Base-by-base conservation (phyloP, 2,329 filamentous ascomycete species). In the Aspergillus pseudotamarii region DNA sequence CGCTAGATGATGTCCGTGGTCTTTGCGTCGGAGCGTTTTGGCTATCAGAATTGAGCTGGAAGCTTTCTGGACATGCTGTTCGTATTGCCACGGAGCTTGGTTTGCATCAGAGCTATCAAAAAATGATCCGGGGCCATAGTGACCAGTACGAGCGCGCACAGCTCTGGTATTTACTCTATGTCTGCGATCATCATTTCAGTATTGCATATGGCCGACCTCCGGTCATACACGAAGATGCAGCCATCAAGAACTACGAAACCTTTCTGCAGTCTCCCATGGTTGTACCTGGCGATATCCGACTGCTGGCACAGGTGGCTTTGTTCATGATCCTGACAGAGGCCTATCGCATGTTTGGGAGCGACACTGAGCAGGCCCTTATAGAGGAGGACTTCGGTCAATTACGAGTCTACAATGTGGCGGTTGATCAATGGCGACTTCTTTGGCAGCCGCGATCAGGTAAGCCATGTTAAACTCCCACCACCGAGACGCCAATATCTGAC, bases 141-240 rank as follows among this genome's bases (percentile, higher is more conserved):
- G 80, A 85, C 65, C 80, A 85, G 59, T 82, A 84, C 61, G 85
- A 88, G 62, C 82, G 83, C 41, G 81, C 87, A 4, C 80, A 87
- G 23, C 74, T 89, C 14, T 89, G 87, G 87, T 89, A 88, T 71
- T 72, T 88, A 38, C 75, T 88, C 0, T 90, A 89, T 68, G 86
- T 89, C 1, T 89, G 87, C 69, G 88, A 90, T 68, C 87, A 89
- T 64, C 88, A 90, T 71, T 85, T 89, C 32, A 86, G 85, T 21
- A 88, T 88, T 26, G 76, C 88, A 0, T 88, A 89, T 59, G 85
- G 86, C 2, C 79, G 87, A 3, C 84, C 85, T 1, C 83, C 85
- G 0, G 83, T 88, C 10, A 84, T 88, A 0, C 83, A 85, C 32
- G 86, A 88, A 58, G 85, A 89, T 59, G 75, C 80, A 16, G 83